These are phyloP conservation scores for Austroboletus eburneus DNA, from an alignment of 768 basidiomycete species.

Conservation along the genomic window DNA sequence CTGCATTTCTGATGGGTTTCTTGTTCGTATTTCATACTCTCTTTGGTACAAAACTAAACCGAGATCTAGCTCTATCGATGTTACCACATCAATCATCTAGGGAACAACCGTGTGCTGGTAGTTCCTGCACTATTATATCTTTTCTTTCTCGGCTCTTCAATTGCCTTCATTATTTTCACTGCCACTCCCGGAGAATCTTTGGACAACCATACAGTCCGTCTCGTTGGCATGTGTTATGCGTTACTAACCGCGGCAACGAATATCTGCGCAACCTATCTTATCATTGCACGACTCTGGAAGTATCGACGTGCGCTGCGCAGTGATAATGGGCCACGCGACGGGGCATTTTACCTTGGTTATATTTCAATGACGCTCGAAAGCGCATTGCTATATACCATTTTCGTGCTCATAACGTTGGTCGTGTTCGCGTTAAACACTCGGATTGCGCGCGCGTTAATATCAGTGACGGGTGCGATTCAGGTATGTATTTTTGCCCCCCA, in stretches of 20 bases:
- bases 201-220: background rate
- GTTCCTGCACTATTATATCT: slow-evolving; percentile 11
- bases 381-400: slow-evolving; percentile 15
- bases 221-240: slow-evolving; percentile 1
- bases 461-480: slow-evolving; percentile 18
- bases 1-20: background rate
- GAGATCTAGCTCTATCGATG: slow-evolving; percentile 19
- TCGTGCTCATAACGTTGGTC: slow-evolving; percentile 8
- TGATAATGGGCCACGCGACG: slow-evolving; percentile 7
- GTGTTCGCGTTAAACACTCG: slow-evolving; percentile 20
- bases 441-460: slow-evolving; percentile 20
- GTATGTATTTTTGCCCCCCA: slow-evolving; percentile 4
- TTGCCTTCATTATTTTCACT: slow-evolving; percentile 13
- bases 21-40: background rate
- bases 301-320: slow-evolving; percentile 9
- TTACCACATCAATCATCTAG: slow-evolving; percentile 18
- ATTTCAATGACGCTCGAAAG: slow-evolving; percentile 26
- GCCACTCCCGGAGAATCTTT: background rate
- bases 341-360: slow-evolving; percentile 19
- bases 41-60: background rate
- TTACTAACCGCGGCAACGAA: slow-evolving; percentile 13
- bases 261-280: slow-evolving; percentile 12
- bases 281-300: slow-evolving; percentile 14
- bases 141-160: slow-evolving; percentile 10
- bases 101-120: too few species aligned